Base-by-base conservation (phyloP, 257 asterid genomes). In the Gynochthodes officinalis region DNA sequence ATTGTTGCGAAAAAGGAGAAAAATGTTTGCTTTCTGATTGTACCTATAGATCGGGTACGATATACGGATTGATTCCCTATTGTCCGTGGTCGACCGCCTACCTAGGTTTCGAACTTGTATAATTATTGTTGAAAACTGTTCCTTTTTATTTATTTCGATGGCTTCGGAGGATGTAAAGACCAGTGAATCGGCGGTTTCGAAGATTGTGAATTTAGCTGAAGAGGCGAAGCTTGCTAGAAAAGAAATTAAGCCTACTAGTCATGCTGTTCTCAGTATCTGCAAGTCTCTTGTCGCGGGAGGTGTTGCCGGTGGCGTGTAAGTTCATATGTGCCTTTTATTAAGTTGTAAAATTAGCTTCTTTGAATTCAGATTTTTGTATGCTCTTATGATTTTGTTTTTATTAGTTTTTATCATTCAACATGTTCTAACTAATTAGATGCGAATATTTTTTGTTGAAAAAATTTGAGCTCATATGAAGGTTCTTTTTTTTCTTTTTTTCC, bases 231-330 rank as follows among this genome's bases (percentile, higher is more conserved):
- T 87, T 23, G 96, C 96, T 1, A 88, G 89, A 82, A 88, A 88
- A 63, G 98, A 89, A 64, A 93, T 93, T 75, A 90, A 74, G 82
- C 97, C 97, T 4, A 75, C 91, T 25, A 83, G 89, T 32, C 73
- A 77, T 76, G 89, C 92, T 74, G 82, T 93, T 50, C 87, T 82
- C 80, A 86, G 81, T 74, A 83, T 94, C 76, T 84, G 90, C 89
- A 94, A 91, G 81, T 94, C 98, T 78, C 93, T 94, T 62, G 80
- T 89, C 39, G 97, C 97, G 44, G 99, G 97, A 50, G 99, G 99
- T 35, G 97, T 88, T 37, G 97, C 98, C 14, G 98, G 98, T 57
- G 97, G 97, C 84, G 87, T 94, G 97, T 94, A 76, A 86, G 98
- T 77, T 18, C 8, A 13, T 75, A 5, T 55, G 25, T 18, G 9